These are phyloP conservation scores for Melastoma malabathricum DNA, from an alignment of 345 rosid species.

Conservation along the genomic window DNA sequence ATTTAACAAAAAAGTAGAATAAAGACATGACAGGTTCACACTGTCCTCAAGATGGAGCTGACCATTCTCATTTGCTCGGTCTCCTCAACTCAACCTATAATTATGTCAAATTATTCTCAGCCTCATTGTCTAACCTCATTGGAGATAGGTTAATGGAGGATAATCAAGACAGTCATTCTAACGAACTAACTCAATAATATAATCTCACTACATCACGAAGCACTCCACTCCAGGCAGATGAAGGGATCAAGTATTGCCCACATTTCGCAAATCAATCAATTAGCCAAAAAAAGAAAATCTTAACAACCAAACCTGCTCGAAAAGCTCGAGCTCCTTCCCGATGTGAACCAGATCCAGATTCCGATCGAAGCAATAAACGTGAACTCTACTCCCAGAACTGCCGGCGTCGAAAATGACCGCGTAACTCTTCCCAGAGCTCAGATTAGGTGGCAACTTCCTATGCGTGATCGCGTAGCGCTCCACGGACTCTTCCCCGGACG, in stretches of 20 bases:
- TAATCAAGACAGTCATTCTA: background rate
- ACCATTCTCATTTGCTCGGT: no score
- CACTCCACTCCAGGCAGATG: no score
- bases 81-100: no score
- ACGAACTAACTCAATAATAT: conserved; percentile 2
- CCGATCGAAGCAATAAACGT: conserved; percentile 79
- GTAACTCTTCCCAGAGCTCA: conserved; percentile 34
- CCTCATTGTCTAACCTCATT: no score
- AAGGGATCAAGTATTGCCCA: no score
- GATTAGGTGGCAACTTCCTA: conserved; percentile 37
- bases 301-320: conserved; percentile 12
- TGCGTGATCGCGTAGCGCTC: conserved; percentile 26
- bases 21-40: background rate
- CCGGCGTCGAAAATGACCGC: conserved; percentile 93
- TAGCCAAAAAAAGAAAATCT: background rate
- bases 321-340: conserved; percentile 82
- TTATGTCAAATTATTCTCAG: no score
- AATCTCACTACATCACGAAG: conserved; percentile 1
- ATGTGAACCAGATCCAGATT: conserved; percentile 87
- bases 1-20: background rate
- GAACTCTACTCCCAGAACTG: conserved; percentile 94
- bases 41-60: no score
- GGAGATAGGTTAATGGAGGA: no score
- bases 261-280: background rate
- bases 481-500: conserved; percentile 31